Conservation (phyloP, 768 basidiomycete species). For the Candolleomyces eurysporus region DNA sequence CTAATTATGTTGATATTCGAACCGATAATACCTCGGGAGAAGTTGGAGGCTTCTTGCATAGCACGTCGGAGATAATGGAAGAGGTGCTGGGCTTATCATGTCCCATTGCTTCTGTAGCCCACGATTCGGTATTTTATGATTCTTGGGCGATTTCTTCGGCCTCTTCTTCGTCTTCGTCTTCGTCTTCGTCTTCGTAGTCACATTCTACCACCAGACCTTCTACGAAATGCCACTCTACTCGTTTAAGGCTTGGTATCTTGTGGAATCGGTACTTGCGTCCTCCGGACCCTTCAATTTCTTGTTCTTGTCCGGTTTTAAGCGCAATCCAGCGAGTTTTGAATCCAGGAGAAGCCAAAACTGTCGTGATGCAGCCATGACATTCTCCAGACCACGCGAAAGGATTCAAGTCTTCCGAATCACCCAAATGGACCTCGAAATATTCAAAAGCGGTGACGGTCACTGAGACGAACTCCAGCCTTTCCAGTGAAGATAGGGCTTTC, state of each 20-base stretch:
- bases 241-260: slow-evolving; percentile 18
- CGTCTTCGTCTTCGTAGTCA: not conserved
- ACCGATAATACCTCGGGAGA: too few relatives aligned
- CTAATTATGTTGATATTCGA: too few relatives aligned
- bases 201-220: slow-evolving; percentile 9
- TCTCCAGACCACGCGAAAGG: slow-evolving; percentile 6
- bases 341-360: not conserved
- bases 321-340: not conserved
- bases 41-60: too few relatives aligned
- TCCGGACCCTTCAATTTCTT: not conserved
- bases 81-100: too few relatives aligned
- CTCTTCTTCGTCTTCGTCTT: too few relatives aligned
- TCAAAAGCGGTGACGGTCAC: not conserved
- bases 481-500: not conserved
- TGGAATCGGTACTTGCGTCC: not conserved
- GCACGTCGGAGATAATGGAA: too few relatives aligned
- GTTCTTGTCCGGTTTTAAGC: not conserved
- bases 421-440: not conserved
- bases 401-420: not conserved
- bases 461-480: not conserved
- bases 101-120: too few relatives aligned
- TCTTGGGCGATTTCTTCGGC: too few relatives aligned
- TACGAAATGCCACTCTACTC: slow-evolving; percentile 31
- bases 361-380: slow-evolving; percentile 1
- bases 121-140: too few relatives aligned